A percentile compares a stretch with the other conserved stretches of the same genome.
phyloP scores from a whole-genome alignment of 805 yeast species.

The Myxozyma lipomycoides region DNA sequence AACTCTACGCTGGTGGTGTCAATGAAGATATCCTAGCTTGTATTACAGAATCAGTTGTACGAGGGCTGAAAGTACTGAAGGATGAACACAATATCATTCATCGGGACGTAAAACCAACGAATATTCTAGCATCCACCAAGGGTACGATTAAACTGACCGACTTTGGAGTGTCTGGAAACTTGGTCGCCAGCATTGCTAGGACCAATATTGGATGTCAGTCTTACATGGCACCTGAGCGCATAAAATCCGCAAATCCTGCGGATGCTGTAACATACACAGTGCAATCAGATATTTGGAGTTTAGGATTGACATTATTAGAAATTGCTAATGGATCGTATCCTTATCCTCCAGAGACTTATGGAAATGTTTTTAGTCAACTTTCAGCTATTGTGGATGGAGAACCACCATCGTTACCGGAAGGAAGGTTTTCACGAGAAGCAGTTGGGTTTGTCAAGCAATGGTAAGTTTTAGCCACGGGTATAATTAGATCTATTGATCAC shows the following conservation, averaged over 20 bases:
- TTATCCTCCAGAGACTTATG: constrained; percentile 92
- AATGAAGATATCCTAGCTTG: constrained; percentile 77
- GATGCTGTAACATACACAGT: constrained; percentile 82
- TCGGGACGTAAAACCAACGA: constrained; percentile 95
- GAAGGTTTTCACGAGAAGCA: constrained; percentile 66
- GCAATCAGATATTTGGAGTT: constrained; percentile 93
- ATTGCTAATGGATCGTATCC: constrained; percentile 90
- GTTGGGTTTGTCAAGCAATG: constrained; percentile 68
- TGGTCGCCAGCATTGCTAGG: constrained; percentile 90
- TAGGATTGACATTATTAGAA: constrained; percentile 82
- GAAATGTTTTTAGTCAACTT: constrained; percentile 84
- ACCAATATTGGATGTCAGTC: constrained; percentile 97
- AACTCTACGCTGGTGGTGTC: constrained; percentile 59
- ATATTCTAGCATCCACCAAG: constrained; percentile 70
- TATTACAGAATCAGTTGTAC: constrained; percentile 72
- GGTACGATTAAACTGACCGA: constrained; percentile 94
- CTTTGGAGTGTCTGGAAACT: constrained; percentile 92
- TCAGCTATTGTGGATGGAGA: constrained; percentile 96
- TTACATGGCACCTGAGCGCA: constrained; percentile 98
- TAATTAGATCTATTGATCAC: not conserved
- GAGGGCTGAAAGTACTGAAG: constrained; percentile 78
- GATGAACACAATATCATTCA: constrained; percentile 91
- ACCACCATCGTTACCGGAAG: constrained; percentile 71
- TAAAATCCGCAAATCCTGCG: constrained; percentile 47
- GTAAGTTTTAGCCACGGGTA: constrained; percentile 6